phyloP scores from a whole-genome alignment of 331 rosid genomes.

The Quercus tomentella region DNA sequence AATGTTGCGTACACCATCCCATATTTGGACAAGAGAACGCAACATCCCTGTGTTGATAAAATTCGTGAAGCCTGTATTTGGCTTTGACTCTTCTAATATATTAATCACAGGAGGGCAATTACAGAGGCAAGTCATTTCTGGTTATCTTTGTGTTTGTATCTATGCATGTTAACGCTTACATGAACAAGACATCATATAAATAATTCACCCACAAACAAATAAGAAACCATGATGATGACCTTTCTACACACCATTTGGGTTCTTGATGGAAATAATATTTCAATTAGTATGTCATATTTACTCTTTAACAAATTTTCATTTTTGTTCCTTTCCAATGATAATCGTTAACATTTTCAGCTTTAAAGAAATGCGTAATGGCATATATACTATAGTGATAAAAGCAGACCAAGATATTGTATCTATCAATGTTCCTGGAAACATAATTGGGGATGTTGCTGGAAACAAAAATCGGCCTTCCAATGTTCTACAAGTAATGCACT shows the following conservation, averaged over 20 bases:
- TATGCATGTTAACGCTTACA: background rate
- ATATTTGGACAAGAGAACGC: slow-evolving; percentile 48
- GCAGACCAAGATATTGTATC: slow-evolving; percentile 46
- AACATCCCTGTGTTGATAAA: slow-evolving; percentile 41
- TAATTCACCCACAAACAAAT: background rate
- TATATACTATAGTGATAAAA: slow-evolving; percentile 53
- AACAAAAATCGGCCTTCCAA: slow-evolving; percentile 80
- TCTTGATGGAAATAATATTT: background rate
- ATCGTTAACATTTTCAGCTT: slow-evolving; percentile 45
- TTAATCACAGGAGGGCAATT: slow-evolving; percentile 65
- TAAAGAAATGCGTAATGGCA: slow-evolving; percentile 33
- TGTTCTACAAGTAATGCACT: slow-evolving; percentile 79
- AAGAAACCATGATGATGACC: background rate
- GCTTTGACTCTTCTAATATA: slow-evolving; percentile 61
- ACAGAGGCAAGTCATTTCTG: slow-evolving; percentile 48
- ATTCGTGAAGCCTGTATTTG: slow-evolving; percentile 73
- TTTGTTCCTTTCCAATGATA: slow-evolving; percentile 15
- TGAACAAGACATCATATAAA: background rate
- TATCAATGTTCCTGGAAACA: slow-evolving; percentile 63
- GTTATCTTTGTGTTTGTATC: background rate
- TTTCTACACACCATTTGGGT: background rate
- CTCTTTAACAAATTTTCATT: background rate
- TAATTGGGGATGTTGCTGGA: slow-evolving; percentile 68
- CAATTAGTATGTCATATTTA: background rate
- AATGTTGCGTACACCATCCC: too few relatives aligned